phyloP scores from a whole-genome alignment of 495 filamentous ascomycete genomes.

The Penicillium roqueforti region DNA sequence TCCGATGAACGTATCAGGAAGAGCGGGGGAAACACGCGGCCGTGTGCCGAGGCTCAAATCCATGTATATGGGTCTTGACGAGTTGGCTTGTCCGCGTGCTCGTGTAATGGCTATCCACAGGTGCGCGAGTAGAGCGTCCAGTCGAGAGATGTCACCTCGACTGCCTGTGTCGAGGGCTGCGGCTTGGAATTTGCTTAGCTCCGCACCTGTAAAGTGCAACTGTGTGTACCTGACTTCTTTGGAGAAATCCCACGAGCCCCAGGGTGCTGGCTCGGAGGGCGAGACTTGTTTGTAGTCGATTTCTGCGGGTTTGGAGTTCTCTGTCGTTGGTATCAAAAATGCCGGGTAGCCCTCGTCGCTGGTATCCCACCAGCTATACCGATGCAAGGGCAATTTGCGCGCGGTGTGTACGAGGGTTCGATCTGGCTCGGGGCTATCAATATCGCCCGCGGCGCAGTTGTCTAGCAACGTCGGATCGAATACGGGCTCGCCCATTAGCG shows the following conservation, averaged over 20 bases:
- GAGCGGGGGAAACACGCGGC: slow-evolving; percentile 7
- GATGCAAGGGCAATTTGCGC: slow-evolving; percentile 22
- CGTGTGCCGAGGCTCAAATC: slow-evolving; percentile 23
- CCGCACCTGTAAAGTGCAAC: slow-evolving; percentile 19
- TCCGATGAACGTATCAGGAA: slow-evolving; percentile 23
- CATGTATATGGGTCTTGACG: slow-evolving; percentile 19
- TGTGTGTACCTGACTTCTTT: slow-evolving; percentile 19
- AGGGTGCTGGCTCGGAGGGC: slow-evolving; percentile 22
- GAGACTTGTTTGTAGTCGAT: slow-evolving; percentile 6
- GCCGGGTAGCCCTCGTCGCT: slow-evolving; percentile 2
- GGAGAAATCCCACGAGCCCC: slow-evolving; percentile 24
- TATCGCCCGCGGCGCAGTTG: slow-evolving; percentile 25
- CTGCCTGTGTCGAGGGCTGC: slow-evolving; percentile 7
- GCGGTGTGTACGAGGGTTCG: slow-evolving; percentile 11
- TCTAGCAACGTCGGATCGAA: slow-evolving; percentile 32
- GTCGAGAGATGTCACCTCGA: slow-evolving; percentile 21
- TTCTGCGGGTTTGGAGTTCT: slow-evolving; percentile 9
- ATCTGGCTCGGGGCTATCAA: slow-evolving; percentile 23
- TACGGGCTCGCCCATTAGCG: slow-evolving; percentile 7
- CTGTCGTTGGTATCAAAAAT: background rate
- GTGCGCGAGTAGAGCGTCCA: slow-evolving; percentile 33
- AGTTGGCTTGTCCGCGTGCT: slow-evolving; percentile 20
- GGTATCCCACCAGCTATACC: slow-evolving; percentile 34
- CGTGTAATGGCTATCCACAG: slow-evolving; percentile 29
- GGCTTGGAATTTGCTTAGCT: slow-evolving; percentile 12